phyloP scores from a whole-genome alignment of 805 yeast species.

The Yarrowia sp. region DNA sequence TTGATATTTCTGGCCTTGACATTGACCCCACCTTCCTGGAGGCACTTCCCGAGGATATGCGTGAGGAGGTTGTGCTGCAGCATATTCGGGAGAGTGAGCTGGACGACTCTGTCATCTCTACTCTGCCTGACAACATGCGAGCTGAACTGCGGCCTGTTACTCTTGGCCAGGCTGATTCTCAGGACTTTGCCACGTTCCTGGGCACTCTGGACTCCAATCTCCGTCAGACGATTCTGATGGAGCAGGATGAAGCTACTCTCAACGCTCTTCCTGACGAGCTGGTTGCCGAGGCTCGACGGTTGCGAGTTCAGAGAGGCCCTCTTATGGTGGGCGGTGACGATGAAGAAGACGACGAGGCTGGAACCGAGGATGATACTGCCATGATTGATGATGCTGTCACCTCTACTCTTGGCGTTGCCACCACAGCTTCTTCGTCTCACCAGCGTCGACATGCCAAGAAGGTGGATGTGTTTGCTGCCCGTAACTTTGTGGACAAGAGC shows the following conservation, averaged over 20 bases:
- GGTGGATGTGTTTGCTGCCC: constrained; percentile 48
- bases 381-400: constrained; percentile 41
- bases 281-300: constrained; percentile 48
- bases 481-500: constrained; percentile 73
- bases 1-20: constrained; percentile 87
- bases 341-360: constrained; percentile 38
- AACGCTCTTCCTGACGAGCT: constrained; percentile 47
- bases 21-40: constrained; percentile 90
- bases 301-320: constrained; percentile 41
- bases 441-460: constrained; percentile 36
- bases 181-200: constrained; percentile 48
- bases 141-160: constrained; percentile 47
- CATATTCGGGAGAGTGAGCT: constrained; percentile 55
- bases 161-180: constrained; percentile 42
- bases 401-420: constrained; percentile 2
- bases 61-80: constrained; percentile 77
- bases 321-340: constrained; percentile 44
- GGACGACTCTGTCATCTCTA: constrained; percentile 80
- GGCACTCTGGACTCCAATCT: constrained; percentile 49
- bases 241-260: constrained; percentile 48
- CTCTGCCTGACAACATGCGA: constrained; percentile 72
- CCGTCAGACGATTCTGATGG: constrained; percentile 48
- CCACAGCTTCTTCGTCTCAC: neutral
- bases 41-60: constrained; percentile 90
- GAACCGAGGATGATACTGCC: constrained; percentile 48